phyloP scores from a whole-genome alignment of 108 stramenopile genomes.

The Skeletonema costatum region DNA sequence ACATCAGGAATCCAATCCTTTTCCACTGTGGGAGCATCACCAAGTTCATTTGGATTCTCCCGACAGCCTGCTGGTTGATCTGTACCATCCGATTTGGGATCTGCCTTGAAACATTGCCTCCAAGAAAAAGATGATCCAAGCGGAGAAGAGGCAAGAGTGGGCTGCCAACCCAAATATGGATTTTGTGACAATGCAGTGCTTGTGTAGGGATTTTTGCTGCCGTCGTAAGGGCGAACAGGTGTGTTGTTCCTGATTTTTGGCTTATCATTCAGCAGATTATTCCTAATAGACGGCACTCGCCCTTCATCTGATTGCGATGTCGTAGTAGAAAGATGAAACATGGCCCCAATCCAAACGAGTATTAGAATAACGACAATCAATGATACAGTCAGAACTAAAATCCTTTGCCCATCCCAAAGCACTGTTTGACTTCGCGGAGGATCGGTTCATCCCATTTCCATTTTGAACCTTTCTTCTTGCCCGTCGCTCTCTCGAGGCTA shows the following conservation, averaged over 20 bases:
- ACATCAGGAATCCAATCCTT: slow-evolving; percentile 76
- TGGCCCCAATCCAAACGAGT: slow-evolving; percentile 26
- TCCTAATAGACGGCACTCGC: not conserved
- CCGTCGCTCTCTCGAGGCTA: slow-evolving; percentile 44
- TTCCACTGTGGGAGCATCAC: slow-evolving; percentile 5
- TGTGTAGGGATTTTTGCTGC: slow-evolving; percentile 35
- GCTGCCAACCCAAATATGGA: slow-evolving; percentile 77
- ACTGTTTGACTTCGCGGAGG: slow-evolving; percentile 8
- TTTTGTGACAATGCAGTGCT: slow-evolving; percentile 26
- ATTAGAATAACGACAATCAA: slow-evolving; percentile 11
- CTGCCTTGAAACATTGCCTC: slow-evolving; percentile 61
- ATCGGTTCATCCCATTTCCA: not conserved
- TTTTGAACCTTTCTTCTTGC: slow-evolving; percentile 17
- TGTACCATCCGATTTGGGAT: slow-evolving; percentile 36
- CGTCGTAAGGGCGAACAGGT: not conserved
- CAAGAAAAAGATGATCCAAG: slow-evolving; percentile 49
- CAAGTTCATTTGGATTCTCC: slow-evolving; percentile 50
- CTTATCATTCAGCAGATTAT: slow-evolving; percentile 19
- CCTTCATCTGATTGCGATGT: slow-evolving; percentile 1
- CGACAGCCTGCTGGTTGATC: slow-evolving; percentile 47
- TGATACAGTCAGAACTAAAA: slow-evolving; percentile 9
- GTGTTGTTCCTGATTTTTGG: not conserved
- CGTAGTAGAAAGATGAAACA: slow-evolving; percentile 26
- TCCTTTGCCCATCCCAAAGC: slow-evolving; percentile 9
- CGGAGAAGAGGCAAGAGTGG: slow-evolving; percentile 18